A percentile compares a stretch with the other conserved stretches of the same genome.
Conservation (phyloP, 257 asterid genomes). For the Mitragyna speciosa region DNA sequence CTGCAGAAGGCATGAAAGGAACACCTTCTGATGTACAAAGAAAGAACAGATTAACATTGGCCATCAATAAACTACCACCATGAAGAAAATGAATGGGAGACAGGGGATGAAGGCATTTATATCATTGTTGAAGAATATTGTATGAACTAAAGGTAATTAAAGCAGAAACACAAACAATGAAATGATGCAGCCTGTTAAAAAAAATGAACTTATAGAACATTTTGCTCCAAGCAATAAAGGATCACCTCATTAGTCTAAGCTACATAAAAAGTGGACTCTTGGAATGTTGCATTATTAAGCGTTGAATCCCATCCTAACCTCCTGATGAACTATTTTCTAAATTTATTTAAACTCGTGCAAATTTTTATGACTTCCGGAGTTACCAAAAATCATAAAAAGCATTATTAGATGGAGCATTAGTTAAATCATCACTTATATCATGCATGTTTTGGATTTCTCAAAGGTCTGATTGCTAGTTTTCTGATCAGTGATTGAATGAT, state of each 20-base stretch:
- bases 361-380: background rate
- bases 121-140: background rate
- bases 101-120: background rate
- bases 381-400: background rate
- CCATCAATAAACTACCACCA: background rate
- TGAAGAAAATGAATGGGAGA: background rate
- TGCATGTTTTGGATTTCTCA: background rate
- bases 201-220: background rate
- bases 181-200: background rate
- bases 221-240: background rate
- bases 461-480: background rate
- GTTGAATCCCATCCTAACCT: background rate
- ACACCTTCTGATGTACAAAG: background rate
- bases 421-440: background rate
- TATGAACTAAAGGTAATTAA: background rate
- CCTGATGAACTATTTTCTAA: background rate
- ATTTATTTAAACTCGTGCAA: background rate
- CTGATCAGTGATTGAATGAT: background rate
- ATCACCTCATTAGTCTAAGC: background rate
- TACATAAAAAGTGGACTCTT: background rate
- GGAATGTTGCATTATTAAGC: background rate
- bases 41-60: background rate
- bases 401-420: background rate
- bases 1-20: background rate
- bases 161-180: background rate